Evolutionary conservation across 2,329 filamentous ascomycete genomes (phyloP), one percentile per base, ranked within the genome.

Genomic region (Colletotrichum euphorbiae): DNA sequence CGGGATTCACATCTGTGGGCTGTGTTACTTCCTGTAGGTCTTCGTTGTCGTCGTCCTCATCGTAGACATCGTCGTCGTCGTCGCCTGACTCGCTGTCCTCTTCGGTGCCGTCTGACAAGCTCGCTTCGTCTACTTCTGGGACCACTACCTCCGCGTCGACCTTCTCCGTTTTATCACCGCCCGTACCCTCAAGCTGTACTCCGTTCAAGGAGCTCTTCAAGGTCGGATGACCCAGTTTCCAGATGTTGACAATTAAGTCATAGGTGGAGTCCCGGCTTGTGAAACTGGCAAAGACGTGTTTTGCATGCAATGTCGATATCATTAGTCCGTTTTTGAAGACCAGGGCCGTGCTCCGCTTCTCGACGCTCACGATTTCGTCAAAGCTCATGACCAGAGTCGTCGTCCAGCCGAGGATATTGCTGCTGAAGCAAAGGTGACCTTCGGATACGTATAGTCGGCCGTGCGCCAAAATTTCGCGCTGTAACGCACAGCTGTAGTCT

Each of bases 311-410:
- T 0, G 96, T 99, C 56, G 97, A 94, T 48, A 99, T 97, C 81
- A 97, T 96, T 62, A 99, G 92, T 4, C 95, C 97, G 76, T 99
- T 99, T 68, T 97, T 97, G 80, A 99, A 98, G 2, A 99, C 85
- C 69, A 99, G 86, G 0, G 96, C 96, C 0, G 96, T 99, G 77
- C 90, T 98, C 78, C 97, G 92, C 82, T 98, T 98, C 80, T 99
- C 96, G 7, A 99, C 92, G 1, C 95, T 94, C 19, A 98, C 93
- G 66, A 99, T 93, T 79, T 99, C 96, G 76, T 99, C 96, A 77
- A 99, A 99, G 78, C 94, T 97, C 83, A 99, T 97, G 59, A 99
- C 95, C 46, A 99, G 84, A 1, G 96, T 99, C 0, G 96, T 99
- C 21, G 97, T 92, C 96, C 96, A 99, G 61, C 96, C 96, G 52